Evolutionary conservation across 805 yeast genomes (phyloP), one percentile per base, ranked within the genome.

Genomic region (Citeromyces nyonsensis): DNA sequence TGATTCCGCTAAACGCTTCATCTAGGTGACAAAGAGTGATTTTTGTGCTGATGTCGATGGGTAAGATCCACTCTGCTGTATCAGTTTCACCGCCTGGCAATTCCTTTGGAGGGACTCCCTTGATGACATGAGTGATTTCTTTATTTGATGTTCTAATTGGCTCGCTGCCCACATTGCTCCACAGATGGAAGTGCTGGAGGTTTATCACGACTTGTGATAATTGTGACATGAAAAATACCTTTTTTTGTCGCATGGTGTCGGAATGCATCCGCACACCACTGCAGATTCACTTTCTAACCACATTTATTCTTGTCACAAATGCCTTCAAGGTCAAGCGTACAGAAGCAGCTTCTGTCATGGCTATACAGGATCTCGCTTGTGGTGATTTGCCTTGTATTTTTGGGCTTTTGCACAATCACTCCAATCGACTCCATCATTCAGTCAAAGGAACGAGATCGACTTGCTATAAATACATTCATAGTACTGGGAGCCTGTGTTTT

Each of bases 391-490:
- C 37, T 56, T 2, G 40, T 62, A 1, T 56, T 66, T 34, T 42
- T 79, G 13, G 82, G 74, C 1, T 67, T 85, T 35, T 58, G 74
- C 18, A 59, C 81, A 2, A 80, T 79, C 6, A 59, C 88, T 1
- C 94, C 94, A 0, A 68, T 84, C 10, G 96, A 88, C 51, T 72
- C 84, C 22, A 72, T 85, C 37, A 61, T 68, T 1, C 67, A 70
- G 41, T 62, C 77, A 1, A 59, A 71, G 3, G 58, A 59, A 6
- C 54, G 70, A 4, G 53, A 62, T 9, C 68, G 69, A 37, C 70
- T 80, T 42, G 91, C 82, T 1, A 59, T 82, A 48, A 83, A 85
- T 48, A 70, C 88, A 3, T 76, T 86, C 39, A 82, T 86, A 37
- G 82, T 85, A 13, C 71, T 81, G 6, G 68, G 73, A 29, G 83